Conservation (phyloP, 345 rosid species). For the Punica granatum region DNA sequence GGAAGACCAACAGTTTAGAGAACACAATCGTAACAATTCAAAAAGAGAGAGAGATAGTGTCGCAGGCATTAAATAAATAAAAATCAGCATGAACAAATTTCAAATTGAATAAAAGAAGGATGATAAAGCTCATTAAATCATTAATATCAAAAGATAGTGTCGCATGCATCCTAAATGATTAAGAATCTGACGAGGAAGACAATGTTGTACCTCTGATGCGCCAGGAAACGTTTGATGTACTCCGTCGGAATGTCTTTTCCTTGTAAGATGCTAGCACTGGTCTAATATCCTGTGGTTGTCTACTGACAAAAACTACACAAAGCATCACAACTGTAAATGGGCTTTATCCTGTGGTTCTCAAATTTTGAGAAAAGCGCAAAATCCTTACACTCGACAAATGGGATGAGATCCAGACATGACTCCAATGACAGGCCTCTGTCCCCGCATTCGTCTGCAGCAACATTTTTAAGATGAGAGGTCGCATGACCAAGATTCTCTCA, state of each 20-base stretch:
- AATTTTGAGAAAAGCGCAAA: neutral
- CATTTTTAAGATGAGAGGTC: no score
- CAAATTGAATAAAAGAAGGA: neutral
- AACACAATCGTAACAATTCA: neutral
- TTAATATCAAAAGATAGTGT: neutral
- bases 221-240: slow-evolving; percentile 79
- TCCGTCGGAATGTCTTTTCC: slow-evolving; percentile 70
- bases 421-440: no score
- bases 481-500: no score
- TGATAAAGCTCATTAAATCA: neutral
- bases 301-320: slow-evolving; percentile 73
- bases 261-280: slow-evolving; percentile 60
- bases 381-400: slow-evolving; percentile 86
- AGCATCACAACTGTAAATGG: neutral
- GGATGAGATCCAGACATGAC: slow-evolving; percentile 90
- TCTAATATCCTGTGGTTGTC: slow-evolving; percentile 77
- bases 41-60: no score
- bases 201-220: slow-evolving; percentile 53
- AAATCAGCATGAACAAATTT: neutral
- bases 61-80: no score
- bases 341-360: neutral
- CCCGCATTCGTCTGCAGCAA: no score
- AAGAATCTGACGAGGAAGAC: neutral
- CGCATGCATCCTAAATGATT: no score
- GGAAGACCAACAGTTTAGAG: neutral